Evolutionary conservation across 2,329 filamentous ascomycete species (phyloP), one percentile per base, ranked within the genome.

Genomic region (Lasiodiplodia sp.): DNA sequence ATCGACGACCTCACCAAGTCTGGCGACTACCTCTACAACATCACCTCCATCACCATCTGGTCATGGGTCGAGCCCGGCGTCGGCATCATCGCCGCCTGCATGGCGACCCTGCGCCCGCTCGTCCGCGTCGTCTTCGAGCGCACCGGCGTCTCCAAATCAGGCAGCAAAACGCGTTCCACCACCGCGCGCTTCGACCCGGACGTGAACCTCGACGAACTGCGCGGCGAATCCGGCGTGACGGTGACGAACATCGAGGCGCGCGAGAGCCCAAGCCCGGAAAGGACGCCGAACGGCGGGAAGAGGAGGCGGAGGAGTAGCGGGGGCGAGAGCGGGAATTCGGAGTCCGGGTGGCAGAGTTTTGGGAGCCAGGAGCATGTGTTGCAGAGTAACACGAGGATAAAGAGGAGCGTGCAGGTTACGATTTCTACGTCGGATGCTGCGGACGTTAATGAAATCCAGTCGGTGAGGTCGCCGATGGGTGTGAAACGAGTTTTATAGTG

Each of bases 31-130:
- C 60, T 64, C n/a, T 64, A 63, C 47, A 68, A 62, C 49, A 34
- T 67, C 55, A 65, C 57, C 21, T 37, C 31, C 28, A 23, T 68
- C 21, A 53, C 52, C 57, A 44, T 68, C 51, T 70, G 69, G 77
- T 75, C 73, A 5, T 76, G 75, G 5, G 71, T 78, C 2, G 77
- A 78, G 49, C 76, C 75, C 4, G 75, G 77, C 1, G 75, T 77
- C 28, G 77, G 81, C 11, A 83, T 84, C 38, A 79, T 78, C 12
- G 84, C 84, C 11, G 82, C 80, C 23, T 83, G 80, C 70, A 79
- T 86, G 11, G 83, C 83, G 3, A 85, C 83, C 1, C 77, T 86
- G 2, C 81, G 83, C 1, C 85, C 85, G 0, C 78, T 87, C 0
- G 77, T 86, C 53, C 82, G 77, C 31, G 68, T 68, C 51, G 68